Base-by-base conservation (phyloP, 176 grass and related monocot genomes). In the Panicum miliaceum region DNA sequence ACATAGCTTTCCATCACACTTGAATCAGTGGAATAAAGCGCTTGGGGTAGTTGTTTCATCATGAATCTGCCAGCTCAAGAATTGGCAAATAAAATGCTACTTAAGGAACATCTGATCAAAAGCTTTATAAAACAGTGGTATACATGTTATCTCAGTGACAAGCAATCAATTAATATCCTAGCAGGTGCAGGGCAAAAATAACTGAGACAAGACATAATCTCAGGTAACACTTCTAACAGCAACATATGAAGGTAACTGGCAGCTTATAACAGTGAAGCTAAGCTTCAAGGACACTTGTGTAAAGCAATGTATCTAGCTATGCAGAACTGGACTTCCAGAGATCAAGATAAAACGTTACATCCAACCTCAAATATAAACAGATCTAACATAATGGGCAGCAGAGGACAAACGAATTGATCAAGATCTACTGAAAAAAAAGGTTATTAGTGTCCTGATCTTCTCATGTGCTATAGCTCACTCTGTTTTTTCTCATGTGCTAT, bases 11-110 rank as follows among this genome's bases (percentile, higher is more conserved):
- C 79, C 84, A 86, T 90, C 88, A 73, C 51, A 78, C 43, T 47
- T 71, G 1, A 25, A 34, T 83, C 88, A 90, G 88, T 41, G 25
- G 70, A n/a, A 78, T 32, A 78, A 68, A 73, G 74, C 84, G 67
- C 84, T 86, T 78, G 48, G 79, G 68, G 60, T 81, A 66, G 42
- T 59, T 79, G 19, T 74, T 12, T 79, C 88, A 79, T 86, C 84
- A 90, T 67, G 22, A 82, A 86, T 79, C 67, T 83, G 79, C 8
- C 58, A 73, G 47, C 65, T 83, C 79, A 29, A 23, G 57, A 8
- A 9, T 42, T 76, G 18, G 43, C 7, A 56, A 66, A 66, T 18
- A 12, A 3, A 22, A 56, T 8, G 19, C 6, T 11, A 41, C 32
- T 27, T 0, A 4, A 41, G 26, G 64, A 58, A 66, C 20, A 32